A percentile compares a stretch with the other conserved stretches of the same genome.
These are phyloP conservation scores for Flagelloscypha sp. DNA, from an alignment of 768 basidiomycete genomes.

Conservation along the genomic window DNA sequence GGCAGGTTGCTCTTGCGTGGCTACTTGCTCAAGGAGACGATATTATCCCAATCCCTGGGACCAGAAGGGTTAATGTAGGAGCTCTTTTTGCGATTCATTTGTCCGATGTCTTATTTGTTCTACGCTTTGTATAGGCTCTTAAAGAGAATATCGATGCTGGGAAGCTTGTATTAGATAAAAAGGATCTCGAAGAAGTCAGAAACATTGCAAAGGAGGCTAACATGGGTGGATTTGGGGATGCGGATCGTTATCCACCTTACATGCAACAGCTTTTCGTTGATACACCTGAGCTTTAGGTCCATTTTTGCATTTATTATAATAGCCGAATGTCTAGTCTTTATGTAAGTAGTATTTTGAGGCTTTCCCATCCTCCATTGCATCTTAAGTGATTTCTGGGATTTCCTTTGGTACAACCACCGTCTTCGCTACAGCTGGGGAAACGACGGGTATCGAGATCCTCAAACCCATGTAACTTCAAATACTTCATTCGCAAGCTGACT, in stretches of 20 bases:
- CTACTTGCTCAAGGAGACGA: slow-evolving; percentile 38
- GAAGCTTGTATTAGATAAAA: slow-evolving; percentile 17
- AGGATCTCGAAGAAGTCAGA: slow-evolving; percentile 23
- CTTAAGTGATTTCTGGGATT: too few species aligned
- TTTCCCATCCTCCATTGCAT: too few species aligned
- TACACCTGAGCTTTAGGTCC: slow-evolving; percentile 15
- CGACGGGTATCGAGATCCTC: too few species aligned
- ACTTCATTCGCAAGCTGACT: too few species aligned
- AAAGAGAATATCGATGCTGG: slow-evolving; percentile 29
- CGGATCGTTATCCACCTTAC: slow-evolving; percentile 15
- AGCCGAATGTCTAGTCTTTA: too few species aligned
- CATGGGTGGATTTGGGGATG: slow-evolving; percentile 12
- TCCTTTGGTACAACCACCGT: too few species aligned
- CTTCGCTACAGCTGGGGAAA: too few species aligned
- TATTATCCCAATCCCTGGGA: slow-evolving; percentile 40
- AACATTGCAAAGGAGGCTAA: slow-evolving; percentile 20
- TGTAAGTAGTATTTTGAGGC: too few species aligned
- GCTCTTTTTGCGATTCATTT: not conserved
- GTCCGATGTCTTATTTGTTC: not conserved
- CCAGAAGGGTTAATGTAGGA: slow-evolving; percentile 23
- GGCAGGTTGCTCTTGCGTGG: slow-evolving; percentile 45
- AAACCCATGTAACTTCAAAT: too few species aligned
- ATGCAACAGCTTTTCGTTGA: slow-evolving; percentile 13
- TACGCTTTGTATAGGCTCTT: slow-evolving; percentile 23
- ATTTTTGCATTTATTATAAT: too few species aligned